These are phyloP conservation scores for Colletotrichum sp. DNA, from an alignment of 2,329 filamentous ascomycete genomes.

Conservation along the genomic window DNA sequence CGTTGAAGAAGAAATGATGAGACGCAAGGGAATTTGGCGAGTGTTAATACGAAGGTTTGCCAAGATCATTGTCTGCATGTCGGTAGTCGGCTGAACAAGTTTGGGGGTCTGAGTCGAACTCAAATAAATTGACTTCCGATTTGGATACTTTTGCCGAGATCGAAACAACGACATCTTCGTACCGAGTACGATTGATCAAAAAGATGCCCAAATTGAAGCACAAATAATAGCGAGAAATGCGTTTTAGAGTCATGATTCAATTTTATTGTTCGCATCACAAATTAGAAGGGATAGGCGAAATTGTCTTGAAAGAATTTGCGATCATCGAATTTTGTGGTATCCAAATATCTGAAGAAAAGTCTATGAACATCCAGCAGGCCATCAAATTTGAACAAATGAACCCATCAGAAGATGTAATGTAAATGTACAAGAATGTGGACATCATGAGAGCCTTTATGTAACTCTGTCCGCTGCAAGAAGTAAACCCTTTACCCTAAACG, in stretches of 20 bases:
- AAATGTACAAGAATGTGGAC: background rate
- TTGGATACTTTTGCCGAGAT: background rate
- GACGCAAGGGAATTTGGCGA: background rate
- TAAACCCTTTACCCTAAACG: background rate
- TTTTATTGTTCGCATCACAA: background rate
- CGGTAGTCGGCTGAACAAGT: background rate
- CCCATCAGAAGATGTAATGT: background rate
- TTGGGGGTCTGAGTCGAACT: background rate
- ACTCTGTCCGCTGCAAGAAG: background rate
- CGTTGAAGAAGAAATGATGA: background rate
- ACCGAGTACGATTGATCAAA: background rate
- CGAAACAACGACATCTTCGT: background rate
- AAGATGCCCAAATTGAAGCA: background rate
- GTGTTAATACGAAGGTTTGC: background rate
- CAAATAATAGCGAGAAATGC: background rate
- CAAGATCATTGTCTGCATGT: background rate
- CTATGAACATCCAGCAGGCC: background rate
- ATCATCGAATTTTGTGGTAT: constrained; percentile 2
- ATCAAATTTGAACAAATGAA: background rate
- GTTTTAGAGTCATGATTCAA: background rate
- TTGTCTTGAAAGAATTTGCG: background rate
- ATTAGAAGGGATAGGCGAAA: background rate
- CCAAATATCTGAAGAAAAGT: background rate
- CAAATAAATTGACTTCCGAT: background rate
- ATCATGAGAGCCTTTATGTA: background rate